Conservation (phyloP, 148 eudicot species). For the Rhododendron williamsianum region DNA sequence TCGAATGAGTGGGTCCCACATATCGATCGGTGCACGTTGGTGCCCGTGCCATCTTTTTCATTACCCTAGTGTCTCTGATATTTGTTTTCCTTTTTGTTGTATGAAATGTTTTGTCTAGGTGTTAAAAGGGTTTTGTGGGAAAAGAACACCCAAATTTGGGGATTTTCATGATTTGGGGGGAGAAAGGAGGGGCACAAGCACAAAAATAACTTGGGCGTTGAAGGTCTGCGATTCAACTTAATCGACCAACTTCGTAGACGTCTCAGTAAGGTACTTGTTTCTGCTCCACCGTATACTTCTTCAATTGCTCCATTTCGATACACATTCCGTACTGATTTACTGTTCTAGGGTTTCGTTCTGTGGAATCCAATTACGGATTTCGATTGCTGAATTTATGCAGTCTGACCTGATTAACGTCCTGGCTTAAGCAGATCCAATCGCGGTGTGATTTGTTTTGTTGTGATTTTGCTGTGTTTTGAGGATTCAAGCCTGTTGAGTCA, state of each 20-base stretch:
- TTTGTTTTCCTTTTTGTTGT: too few relatives aligned
- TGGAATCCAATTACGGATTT: background rate
- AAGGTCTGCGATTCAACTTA: background rate
- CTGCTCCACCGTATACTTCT: background rate
- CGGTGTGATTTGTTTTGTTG: background rate
- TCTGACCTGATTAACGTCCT: background rate
- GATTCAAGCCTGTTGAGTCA: background rate
- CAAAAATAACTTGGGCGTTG: background rate
- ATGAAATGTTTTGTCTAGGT: background rate
- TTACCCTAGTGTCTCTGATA: too few relatives aligned
- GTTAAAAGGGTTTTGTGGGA: background rate
- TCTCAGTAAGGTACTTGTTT: slow-evolving; percentile 6
- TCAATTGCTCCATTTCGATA: background rate
- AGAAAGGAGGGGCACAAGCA: background rate
- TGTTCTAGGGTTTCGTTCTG: background rate
- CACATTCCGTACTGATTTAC: background rate
- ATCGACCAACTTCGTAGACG: background rate
- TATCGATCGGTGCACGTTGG: too few relatives aligned
- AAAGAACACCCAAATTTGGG: background rate
- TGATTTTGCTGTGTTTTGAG: background rate
- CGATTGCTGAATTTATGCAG: background rate
- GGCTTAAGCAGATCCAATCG: background rate
- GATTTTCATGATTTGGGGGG: background rate
- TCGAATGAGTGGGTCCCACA: too few relatives aligned
- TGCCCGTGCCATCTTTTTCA: too few relatives aligned